phyloP scores from a whole-genome alignment of 495 filamentous ascomycete genomes.

The Podospora pseudopauciseta region DNA sequence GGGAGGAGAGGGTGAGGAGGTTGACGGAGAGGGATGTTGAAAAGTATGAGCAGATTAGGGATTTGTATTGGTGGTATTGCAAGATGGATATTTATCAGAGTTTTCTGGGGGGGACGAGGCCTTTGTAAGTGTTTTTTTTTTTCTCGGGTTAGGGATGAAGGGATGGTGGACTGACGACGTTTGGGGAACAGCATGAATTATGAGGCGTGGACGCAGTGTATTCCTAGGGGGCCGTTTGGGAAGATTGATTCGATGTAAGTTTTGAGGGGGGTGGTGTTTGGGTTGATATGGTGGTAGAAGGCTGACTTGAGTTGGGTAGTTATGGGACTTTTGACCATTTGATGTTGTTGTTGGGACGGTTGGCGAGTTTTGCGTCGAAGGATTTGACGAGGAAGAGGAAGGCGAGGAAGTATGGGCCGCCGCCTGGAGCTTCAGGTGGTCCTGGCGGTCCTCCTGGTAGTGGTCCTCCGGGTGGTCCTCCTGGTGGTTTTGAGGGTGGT shows the following conservation, averaged over 20 bases:
- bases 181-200: slow-evolving; percentile 64
- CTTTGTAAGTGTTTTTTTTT: slow-evolving; percentile 62
- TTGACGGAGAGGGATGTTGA: slow-evolving; percentile 67
- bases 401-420: slow-evolving; percentile 37
- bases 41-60: slow-evolving; percentile 71
- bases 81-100: slow-evolving; percentile 93
- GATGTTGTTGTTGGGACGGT: slow-evolving; percentile 72
- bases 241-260: slow-evolving; percentile 67
- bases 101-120: slow-evolving; percentile 75
- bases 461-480: slow-evolving; percentile 1
- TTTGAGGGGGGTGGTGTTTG: not conserved
- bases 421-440: slow-evolving; percentile 3
- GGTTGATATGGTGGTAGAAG: not conserved
- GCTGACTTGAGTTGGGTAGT: slow-evolving; percentile 24
- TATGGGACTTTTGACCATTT: slow-evolving; percentile 86
- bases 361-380: slow-evolving; percentile 75
- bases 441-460: not conserved
- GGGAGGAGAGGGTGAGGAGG: slow-evolving; percentile 5
- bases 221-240: slow-evolving; percentile 76
- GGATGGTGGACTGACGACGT: slow-evolving; percentile 14
- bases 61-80: slow-evolving; percentile 94
- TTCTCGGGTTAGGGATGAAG: too few relatives aligned
- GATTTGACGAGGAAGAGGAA: slow-evolving; percentile 77
- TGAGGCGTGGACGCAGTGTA: slow-evolving; percentile 74
- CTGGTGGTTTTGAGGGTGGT: not conserved